phyloP scores from a whole-genome alignment of 169 alveolate species.

The Plasmodium sp. region DNA sequence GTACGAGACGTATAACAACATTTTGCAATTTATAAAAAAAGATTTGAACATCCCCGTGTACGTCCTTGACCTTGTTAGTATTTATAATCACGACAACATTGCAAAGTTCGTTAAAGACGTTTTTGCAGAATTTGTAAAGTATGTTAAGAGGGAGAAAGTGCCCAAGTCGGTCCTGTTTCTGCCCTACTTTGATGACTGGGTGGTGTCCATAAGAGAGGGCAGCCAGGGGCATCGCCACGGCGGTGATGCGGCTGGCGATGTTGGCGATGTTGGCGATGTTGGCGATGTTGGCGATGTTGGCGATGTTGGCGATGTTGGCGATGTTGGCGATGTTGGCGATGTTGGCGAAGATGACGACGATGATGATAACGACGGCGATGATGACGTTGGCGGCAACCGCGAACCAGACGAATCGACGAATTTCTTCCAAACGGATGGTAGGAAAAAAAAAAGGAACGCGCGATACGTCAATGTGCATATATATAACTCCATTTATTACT shows the following conservation, averaged over 20 bases:
- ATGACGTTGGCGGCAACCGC: background rate
- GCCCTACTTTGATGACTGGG: slow-evolving; percentile 71
- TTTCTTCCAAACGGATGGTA: background rate
- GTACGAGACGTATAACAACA: slow-evolving; percentile 51
- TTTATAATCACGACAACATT: slow-evolving; percentile 47
- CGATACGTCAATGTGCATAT: slow-evolving; percentile 26
- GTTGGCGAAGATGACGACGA: background rate
- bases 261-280: background rate
- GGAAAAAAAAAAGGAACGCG: background rate
- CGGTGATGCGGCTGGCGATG: background rate
- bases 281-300: background rate
- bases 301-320: background rate
- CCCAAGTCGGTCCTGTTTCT: slow-evolving; percentile 21
- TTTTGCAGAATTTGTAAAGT: slow-evolving; percentile 48
- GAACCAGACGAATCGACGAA: background rate
- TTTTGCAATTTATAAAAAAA: slow-evolving; percentile 24
- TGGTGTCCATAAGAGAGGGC: slow-evolving; percentile 9
- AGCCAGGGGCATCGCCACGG: background rate
- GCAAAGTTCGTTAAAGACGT: slow-evolving; percentile 43
- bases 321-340: background rate
- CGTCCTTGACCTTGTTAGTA: slow-evolving; percentile 45
- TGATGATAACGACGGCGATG: background rate
- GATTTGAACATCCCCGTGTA: slow-evolving; percentile 19
- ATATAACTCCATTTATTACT: slow-evolving; percentile 48
- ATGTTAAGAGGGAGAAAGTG: slow-evolving; percentile 39